Evolutionary conservation across 208 protist genomes (phyloP), one percentile per base, ranked within the genome.

Genomic region (Porcisia hertigi): DNA sequence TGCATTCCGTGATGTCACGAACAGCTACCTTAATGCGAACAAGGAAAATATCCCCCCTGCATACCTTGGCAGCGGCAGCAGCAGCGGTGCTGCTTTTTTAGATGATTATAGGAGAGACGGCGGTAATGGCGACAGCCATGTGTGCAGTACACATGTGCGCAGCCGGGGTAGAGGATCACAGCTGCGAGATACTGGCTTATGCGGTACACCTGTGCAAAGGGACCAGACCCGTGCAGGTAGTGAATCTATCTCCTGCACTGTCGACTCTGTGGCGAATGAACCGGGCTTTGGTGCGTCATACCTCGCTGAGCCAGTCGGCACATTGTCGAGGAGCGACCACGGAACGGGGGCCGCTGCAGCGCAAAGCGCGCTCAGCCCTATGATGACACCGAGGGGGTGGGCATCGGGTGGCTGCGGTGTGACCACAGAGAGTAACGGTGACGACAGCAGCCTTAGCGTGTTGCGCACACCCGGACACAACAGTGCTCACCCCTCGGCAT

Each of bases 11-110:
- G 80, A 87, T n/a, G 70, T 87, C 45, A 87, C 79, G 4, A 84
- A 84, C 53, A 43, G 43, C 36, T 82, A 85, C 47, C 43, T 80
- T 20, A 79, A 60, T 34, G 75, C 76, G 0, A 81, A 84, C 60
- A 87, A 87, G 66, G 83, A 84, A 55, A 85, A 87, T 71, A 75
- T 84, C 20, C 79, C 76, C 0, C 83, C 83, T 4, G 69, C 69
- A 6, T 30, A n/a, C 41, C 18, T 53, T 3, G n/a, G 41, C 12
- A 36, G 49, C 2, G 59, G n/a, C n/a, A n/a, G n/a, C n/a, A n/a
- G 20, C 18, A 4, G 12, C 45, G 66, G 30, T 18, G 1, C 45
- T 8, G 65, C 9, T 0, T 43, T 41, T 49, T 25, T 66, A 47
- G 62, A 41, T 5, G 20, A 18, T 6, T 14, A 41, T 11, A 9